These are phyloP conservation scores for Saraca asoca DNA, from an alignment of 331 rosid species.

Conservation along the genomic window DNA sequence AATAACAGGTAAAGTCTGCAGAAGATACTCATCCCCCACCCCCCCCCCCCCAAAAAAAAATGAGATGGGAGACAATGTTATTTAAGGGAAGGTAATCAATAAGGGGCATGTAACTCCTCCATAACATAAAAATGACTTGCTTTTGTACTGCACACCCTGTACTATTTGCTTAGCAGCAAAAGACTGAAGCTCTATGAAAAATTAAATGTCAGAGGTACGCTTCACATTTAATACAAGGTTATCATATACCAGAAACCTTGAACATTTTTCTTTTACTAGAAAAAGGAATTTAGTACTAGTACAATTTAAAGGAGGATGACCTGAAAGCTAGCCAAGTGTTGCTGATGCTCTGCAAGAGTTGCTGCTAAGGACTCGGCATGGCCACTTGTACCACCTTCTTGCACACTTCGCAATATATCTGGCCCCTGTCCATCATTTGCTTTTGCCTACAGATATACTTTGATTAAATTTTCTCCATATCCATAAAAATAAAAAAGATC, in stretches of 20 bases:
- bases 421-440: constrained; percentile 99
- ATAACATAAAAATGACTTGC: constrained; percentile 17
- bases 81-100: constrained; percentile 5
- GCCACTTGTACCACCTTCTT: constrained; percentile 80
- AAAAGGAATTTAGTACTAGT: too few relatives aligned
- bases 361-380: constrained; percentile 90
- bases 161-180: constrained; percentile 7
- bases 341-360: constrained; percentile 98
- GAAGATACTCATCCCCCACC: constrained; percentile 25
- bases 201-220: not conserved
- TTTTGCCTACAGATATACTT: constrained; percentile 65
- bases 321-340: constrained; percentile 98
- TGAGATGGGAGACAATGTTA: constrained; percentile 11
- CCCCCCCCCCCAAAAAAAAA: constrained; percentile 1
- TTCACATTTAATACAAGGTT: not conserved
- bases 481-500: constrained; percentile 2
- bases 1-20: constrained; percentile 18
- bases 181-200: constrained; percentile 14
- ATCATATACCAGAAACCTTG: not conserved
- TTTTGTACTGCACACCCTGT: constrained; percentile 11
- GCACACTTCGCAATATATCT: constrained; percentile 75
- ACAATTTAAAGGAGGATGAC: constrained; percentile 15
- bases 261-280: not conserved
- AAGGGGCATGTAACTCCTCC: constrained; percentile 20
- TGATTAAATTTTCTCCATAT: constrained; percentile 22